A percentile compares a stretch with the other conserved stretches of the same genome.
Conservation (phyloP, 345 rosid species). For the Aethionema arabicum region DNA sequence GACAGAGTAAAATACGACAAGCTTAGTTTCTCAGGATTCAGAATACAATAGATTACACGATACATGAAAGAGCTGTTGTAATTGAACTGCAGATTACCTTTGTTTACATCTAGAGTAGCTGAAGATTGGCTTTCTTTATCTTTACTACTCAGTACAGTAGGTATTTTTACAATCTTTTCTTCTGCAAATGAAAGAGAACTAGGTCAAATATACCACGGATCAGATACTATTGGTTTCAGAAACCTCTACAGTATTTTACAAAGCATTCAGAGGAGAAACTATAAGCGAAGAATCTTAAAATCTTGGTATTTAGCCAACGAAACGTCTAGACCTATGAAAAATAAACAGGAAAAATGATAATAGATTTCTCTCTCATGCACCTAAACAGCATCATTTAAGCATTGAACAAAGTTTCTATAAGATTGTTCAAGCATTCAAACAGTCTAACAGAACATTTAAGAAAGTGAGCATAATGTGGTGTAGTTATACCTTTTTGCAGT, state of each 20-base stretch:
- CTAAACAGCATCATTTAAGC: neutral
- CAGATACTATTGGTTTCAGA: slow-evolving; percentile 4
- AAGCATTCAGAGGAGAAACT: slow-evolving; percentile 10
- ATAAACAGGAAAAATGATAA: slow-evolving; percentile 14
- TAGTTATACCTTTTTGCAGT: slow-evolving; percentile 49
- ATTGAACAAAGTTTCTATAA: slow-evolving; percentile 3
- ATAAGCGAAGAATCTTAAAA: neutral
- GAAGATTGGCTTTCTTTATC: slow-evolving; percentile 26
- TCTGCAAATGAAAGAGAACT: slow-evolving; percentile 30
- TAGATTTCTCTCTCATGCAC: neutral
- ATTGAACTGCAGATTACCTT: slow-evolving; percentile 21
- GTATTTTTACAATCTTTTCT: slow-evolving; percentile 24
- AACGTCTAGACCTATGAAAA: neutral
- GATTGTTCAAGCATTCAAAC: slow-evolving; percentile 14
- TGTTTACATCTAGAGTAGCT: slow-evolving; percentile 25
- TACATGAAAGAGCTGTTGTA: slow-evolving; percentile 1
- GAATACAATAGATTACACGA: slow-evolving; percentile 19
- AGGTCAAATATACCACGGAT: slow-evolving; percentile 19
- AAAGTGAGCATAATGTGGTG: slow-evolving; percentile 13
- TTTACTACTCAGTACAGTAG: slow-evolving; percentile 12
- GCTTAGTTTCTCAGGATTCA: slow-evolving; percentile 11
- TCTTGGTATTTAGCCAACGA: neutral
- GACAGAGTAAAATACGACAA: neutral
- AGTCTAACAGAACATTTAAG: slow-evolving; percentile 8
- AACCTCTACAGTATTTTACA: neutral